Percentiles rank a stretch among this genome's conserved stretches.
Conservation (phyloP, 345 rosid genomes). For the Pugionium cornutum region DNA sequence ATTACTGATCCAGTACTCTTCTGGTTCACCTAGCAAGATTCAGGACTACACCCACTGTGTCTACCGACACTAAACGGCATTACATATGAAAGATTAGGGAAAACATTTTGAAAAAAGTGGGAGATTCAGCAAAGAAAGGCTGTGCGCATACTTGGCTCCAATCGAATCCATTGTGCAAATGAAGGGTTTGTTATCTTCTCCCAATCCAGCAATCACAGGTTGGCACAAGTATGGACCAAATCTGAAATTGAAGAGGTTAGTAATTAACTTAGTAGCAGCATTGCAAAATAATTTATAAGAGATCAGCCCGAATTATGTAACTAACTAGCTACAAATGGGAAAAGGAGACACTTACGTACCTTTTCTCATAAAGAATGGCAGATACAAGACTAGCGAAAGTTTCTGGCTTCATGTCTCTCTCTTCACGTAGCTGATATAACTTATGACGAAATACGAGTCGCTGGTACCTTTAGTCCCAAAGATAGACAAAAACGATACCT, state of each 20-base stretch:
- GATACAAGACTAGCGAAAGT: conserved; percentile 96
- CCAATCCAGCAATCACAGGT: conserved; percentile 94
- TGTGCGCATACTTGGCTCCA: conserved; percentile 82
- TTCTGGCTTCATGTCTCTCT: conserved; percentile 97
- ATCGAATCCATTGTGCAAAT: conserved; percentile 97
- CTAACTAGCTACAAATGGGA: not conserved
- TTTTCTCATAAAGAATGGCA: conserved; percentile 89
- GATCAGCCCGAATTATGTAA: not conserved
- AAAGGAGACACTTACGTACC: conserved; percentile 43
- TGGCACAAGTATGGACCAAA: conserved; percentile 98
- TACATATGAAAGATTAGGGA: not conserved
- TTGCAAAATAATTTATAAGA: not conserved
- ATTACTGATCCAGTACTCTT: not conserved
- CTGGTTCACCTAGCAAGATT: not conserved
- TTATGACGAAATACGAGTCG: conserved; percentile 87
- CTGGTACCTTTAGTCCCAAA: conserved; percentile 65
- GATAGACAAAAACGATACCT: conserved; percentile 16
- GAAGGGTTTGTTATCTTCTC: conserved; percentile 92
- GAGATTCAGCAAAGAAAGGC: conserved; percentile 7
- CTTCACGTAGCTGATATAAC: conserved; percentile 84
- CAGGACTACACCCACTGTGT: conserved; percentile 13
- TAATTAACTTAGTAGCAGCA: not conserved
- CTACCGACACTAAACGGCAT: not conserved
- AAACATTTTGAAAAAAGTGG: not conserved
- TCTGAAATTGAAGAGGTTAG: conserved; percentile 43